Conservation (phyloP, 1,284 basidiomycete genomes). For the Boletellus dicymbophilus region DNA sequence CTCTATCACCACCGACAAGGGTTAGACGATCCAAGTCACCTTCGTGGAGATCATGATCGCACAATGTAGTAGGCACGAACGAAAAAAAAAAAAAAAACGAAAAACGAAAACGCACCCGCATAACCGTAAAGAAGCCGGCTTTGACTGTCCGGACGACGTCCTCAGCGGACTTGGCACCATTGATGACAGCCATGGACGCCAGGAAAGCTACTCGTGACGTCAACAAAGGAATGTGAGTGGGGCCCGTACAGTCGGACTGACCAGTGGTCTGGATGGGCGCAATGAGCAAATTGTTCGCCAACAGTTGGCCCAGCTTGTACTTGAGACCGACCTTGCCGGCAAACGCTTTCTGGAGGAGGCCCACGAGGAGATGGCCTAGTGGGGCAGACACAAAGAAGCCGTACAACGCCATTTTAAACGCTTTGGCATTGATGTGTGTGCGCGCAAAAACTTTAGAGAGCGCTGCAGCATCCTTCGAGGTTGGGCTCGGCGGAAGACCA, state of each 20-base stretch:
- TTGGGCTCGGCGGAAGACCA: constrained; percentile 50
- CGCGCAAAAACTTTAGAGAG: constrained; percentile 54
- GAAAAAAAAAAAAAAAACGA: not conserved
- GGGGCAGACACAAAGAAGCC: constrained; percentile 88
- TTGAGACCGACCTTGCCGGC: constrained; percentile 70
- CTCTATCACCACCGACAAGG: constrained; percentile 35
- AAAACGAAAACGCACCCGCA: constrained; percentile 51
- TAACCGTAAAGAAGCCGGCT: constrained; percentile 73
- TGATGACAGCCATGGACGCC: constrained; percentile 82
- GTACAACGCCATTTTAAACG: constrained; percentile 82
- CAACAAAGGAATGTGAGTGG: constrained; percentile 11
- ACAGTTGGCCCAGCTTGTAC: constrained; percentile 73
- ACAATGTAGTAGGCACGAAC: not conserved
- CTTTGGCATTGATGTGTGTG: constrained; percentile 61
- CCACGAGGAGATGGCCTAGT: constrained; percentile 73
- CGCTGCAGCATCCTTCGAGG: constrained; percentile 55
- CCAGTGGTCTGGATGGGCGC: constrained; percentile 77
- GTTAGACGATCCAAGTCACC: constrained; percentile 33
- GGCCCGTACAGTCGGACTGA: constrained; percentile 41
- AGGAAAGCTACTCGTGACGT: constrained; percentile 52
- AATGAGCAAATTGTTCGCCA: constrained; percentile 78
- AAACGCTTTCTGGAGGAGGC: constrained; percentile 73
- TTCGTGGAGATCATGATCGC: constrained; percentile 19
- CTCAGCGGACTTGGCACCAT: constrained; percentile 70
- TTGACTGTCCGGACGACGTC: constrained; percentile 74